Percentiles rank a stretch among this genome's conserved stretches.
Evolutionary conservation across 768 basidiomycete species (phyloP).

Genomic region (Naganishia friedmannii): DNA sequence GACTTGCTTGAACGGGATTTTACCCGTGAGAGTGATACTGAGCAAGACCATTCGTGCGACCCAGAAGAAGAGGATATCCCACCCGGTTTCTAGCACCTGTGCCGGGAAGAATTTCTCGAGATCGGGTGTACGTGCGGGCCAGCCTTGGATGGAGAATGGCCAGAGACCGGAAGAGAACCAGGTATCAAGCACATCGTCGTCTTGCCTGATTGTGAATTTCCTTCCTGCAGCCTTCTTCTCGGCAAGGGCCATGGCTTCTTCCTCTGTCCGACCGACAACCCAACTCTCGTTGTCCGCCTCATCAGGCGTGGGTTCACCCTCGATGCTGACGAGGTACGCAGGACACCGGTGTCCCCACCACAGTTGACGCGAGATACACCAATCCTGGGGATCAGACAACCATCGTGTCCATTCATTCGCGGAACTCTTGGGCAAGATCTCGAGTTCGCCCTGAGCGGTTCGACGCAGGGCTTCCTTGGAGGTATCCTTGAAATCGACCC

Average conservation of each 20-base stretch:
- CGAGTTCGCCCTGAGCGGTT: slow-evolving; percentile 79
- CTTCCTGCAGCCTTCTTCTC: slow-evolving; percentile 63
- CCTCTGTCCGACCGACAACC: slow-evolving; percentile 83
- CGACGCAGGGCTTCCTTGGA: slow-evolving; percentile 89
- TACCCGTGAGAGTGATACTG: slow-evolving; percentile 78
- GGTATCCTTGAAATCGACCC: slow-evolving; percentile 87
- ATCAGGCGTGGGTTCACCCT: slow-evolving; percentile 65
- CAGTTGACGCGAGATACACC: slow-evolving; percentile 97
- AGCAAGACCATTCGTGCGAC: slow-evolving; percentile 97
- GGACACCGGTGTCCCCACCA: slow-evolving; percentile 99
- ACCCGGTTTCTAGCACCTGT: slow-evolving; percentile 90
- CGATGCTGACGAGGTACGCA: slow-evolving; percentile 84
- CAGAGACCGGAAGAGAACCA: slow-evolving; percentile 98
- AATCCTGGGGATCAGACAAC: slow-evolving; percentile 92
- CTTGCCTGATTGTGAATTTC: slow-evolving; percentile 77
- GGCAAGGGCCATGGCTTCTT: slow-evolving; percentile 74
- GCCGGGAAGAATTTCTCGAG: slow-evolving; percentile 79
- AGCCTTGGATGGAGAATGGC: slow-evolving; percentile 96
- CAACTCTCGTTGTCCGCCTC: slow-evolving; percentile 71
- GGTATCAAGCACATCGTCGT: slow-evolving; percentile 95
- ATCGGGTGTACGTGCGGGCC: slow-evolving; percentile 91
- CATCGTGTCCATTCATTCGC: slow-evolving; percentile 95
- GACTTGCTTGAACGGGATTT: slow-evolving; percentile 92
- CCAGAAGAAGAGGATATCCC: slow-evolving; percentile 99
- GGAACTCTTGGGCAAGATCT: slow-evolving; percentile 75